These are phyloP conservation scores for Darksidea phi DNA, from an alignment of 495 filamentous ascomycete species.

Conservation along the genomic window DNA sequence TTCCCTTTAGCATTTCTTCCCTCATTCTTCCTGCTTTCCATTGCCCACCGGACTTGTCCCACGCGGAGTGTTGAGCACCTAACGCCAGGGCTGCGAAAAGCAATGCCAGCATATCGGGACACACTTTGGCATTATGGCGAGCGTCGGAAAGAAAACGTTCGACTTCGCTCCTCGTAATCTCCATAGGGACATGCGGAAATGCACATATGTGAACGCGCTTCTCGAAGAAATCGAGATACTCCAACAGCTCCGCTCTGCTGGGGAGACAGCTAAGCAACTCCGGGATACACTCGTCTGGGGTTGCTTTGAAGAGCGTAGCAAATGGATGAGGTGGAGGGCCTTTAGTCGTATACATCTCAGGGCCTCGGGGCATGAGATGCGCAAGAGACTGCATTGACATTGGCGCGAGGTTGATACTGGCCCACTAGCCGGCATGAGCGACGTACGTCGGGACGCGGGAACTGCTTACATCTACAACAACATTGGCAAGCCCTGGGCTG, in stretches of 20 bases:
- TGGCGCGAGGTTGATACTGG: slow-evolving; percentile 38
- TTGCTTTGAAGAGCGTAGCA: slow-evolving; percentile 42
- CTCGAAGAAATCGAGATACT: slow-evolving; percentile 46
- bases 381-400: slow-evolving; percentile 34
- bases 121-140: slow-evolving; percentile 43
- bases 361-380: slow-evolving; percentile 43
- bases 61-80: slow-evolving; percentile 48
- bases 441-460: not conserved
- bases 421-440: slow-evolving; percentile 39
- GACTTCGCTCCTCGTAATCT: slow-evolving; percentile 46
- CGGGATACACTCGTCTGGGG: slow-evolving; percentile 35
- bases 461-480: slow-evolving; percentile 46
- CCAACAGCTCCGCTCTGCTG: slow-evolving; percentile 40
- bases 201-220: slow-evolving; percentile 46
- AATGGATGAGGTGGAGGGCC: slow-evolving; percentile 41
- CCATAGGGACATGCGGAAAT: slow-evolving; percentile 49
- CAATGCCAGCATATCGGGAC: slow-evolving; percentile 51
- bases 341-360: slow-evolving; percentile 44
- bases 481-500: slow-evolving; percentile 46
- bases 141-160: slow-evolving; percentile 46
- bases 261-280: slow-evolving; percentile 43
- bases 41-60: slow-evolving; percentile 44
- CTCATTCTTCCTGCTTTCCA: slow-evolving; percentile 47
- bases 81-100: slow-evolving; percentile 50
- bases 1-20: slow-evolving; percentile 40